Evolutionary conservation across 768 basidiomycete species (phyloP).

Genomic region (Kwoniella bestiolae): DNA sequence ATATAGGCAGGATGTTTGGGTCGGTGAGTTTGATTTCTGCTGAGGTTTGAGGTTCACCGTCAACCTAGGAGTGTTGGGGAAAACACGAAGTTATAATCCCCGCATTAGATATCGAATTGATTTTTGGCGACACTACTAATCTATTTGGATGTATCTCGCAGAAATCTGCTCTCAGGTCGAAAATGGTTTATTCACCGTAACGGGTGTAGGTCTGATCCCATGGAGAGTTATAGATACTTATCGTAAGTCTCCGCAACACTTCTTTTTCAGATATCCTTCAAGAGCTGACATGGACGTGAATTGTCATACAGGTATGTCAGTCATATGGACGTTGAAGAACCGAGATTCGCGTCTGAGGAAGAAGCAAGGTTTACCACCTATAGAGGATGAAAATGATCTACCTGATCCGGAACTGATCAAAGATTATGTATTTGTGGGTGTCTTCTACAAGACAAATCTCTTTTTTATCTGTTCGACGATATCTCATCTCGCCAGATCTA

Average conservation of each 20-base stretch:
- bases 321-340: conserved; percentile 76
- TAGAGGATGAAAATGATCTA: conserved; percentile 76
- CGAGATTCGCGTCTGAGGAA: conserved; percentile 66
- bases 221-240: conserved; percentile 76
- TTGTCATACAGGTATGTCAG: conserved; percentile 65
- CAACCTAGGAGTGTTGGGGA: too few relatives aligned
- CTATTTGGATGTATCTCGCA: conserved; percentile 7
- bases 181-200: conserved; percentile 79
- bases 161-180: conserved; percentile 64
- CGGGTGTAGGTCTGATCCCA: conserved; percentile 77
- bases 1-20: conserved; percentile 76
- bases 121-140: too few relatives aligned
- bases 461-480: too few relatives aligned
- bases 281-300: too few relatives aligned
- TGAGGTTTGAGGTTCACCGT: too few relatives aligned
- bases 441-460: too few relatives aligned
- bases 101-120: too few relatives aligned
- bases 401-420: conserved; percentile 67
- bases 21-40: too few relatives aligned
- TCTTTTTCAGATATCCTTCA: neutral
- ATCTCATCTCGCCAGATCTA: too few relatives aligned
- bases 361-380: conserved; percentile 68
- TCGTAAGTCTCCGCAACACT: conserved; percentile 59
- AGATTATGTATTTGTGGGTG: conserved; percentile 54
- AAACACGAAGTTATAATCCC: too few relatives aligned